A percentile compares a stretch with the other conserved stretches of the same genome.
phyloP scores from a whole-genome alignment of 1,284 basidiomycete genomes.

The Rhizoctonia solani region DNA sequence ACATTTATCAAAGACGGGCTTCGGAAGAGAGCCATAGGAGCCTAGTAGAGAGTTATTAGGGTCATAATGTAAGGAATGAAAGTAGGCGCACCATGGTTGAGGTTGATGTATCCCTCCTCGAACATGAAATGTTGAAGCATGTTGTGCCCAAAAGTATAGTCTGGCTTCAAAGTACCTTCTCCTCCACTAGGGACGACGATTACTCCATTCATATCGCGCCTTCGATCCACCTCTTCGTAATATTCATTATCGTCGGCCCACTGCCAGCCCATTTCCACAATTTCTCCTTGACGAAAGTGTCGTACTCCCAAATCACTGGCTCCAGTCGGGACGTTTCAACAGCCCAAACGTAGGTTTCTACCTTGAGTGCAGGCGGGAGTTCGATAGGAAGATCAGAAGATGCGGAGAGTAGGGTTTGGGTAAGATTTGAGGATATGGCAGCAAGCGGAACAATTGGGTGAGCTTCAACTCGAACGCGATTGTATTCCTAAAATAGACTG shows the following conservation, averaged over 20 bases:
- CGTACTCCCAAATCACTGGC: constrained; percentile 73
- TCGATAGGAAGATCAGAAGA: constrained; percentile 44
- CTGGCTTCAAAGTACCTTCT: constrained; percentile 15
- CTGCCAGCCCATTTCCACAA: constrained; percentile 72
- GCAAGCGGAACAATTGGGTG: constrained; percentile 56
- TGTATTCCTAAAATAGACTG: constrained; percentile 64
- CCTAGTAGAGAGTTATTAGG: constrained; percentile 48
- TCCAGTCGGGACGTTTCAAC: constrained; percentile 52
- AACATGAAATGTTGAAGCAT: constrained; percentile 64
- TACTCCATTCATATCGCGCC: constrained; percentile 43
- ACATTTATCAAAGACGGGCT: constrained; percentile 59
- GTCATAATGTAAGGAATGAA: neutral
- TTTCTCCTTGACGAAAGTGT: constrained; percentile 67
- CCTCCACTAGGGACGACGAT: constrained; percentile 42
- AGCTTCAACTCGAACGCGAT: constrained; percentile 57
- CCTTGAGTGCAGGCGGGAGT: constrained; percentile 49
- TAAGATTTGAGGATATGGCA: constrained; percentile 44
- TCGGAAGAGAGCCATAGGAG: constrained; percentile 69
- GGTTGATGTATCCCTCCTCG: constrained; percentile 62
- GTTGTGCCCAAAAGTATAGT: constrained; percentile 56
- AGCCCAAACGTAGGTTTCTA: constrained; percentile 76
- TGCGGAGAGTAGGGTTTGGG: constrained; percentile 37
- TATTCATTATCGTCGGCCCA: constrained; percentile 45
- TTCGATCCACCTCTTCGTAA: constrained; percentile 54
- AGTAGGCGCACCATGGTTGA: constrained; percentile 60